These are phyloP conservation scores for Rubroboletus pulcherrimus DNA, from an alignment of 768 basidiomycete genomes.

Conservation along the genomic window DNA sequence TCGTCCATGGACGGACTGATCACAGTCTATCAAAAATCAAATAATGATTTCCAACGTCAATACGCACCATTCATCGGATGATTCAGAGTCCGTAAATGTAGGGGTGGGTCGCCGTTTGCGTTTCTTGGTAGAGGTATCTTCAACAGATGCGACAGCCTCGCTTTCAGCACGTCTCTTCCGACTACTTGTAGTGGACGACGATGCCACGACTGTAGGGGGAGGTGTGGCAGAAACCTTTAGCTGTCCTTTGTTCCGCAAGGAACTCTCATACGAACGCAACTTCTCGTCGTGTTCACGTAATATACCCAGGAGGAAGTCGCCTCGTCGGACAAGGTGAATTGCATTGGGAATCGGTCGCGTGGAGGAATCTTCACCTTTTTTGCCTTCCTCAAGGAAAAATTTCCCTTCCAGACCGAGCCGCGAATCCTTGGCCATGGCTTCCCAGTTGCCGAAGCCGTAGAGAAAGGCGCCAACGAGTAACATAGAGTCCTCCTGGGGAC, in stretches of 20 bases:
- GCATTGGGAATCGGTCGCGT: slow-evolving; percentile 93
- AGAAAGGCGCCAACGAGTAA: slow-evolving; percentile 89
- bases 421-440: slow-evolving; percentile 85
- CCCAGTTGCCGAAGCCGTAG: slow-evolving; percentile 97
- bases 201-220: slow-evolving; percentile 66
- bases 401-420: slow-evolving; percentile 83
- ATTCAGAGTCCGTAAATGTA: slow-evolving; percentile 92
- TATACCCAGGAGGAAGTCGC: slow-evolving; percentile 86
- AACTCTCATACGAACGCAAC: slow-evolving; percentile 82
- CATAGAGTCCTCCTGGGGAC: slow-evolving; percentile 88
- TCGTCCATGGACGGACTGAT: slow-evolving; percentile 94
- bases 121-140: slow-evolving; percentile 63
- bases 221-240: slow-evolving; percentile 73
- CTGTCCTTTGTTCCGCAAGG: slow-evolving; percentile 66
- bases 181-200: slow-evolving; percentile 55
- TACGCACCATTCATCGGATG: slow-evolving; percentile 85
- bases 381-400: slow-evolving; percentile 97
- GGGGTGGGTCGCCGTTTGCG: slow-evolving; percentile 94
- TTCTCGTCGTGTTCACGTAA: slow-evolving; percentile 88
- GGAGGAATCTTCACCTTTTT: slow-evolving; percentile 84
- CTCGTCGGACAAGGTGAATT: slow-evolving; percentile 95
- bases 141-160: slow-evolving; percentile 78
- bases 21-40: slow-evolving; percentile 5
- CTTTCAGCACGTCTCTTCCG: slow-evolving; percentile 80
- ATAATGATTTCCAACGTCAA: not conserved